phyloP scores from a whole-genome alignment of 768 basidiomycete species.

The Podaxis sp. region DNA sequence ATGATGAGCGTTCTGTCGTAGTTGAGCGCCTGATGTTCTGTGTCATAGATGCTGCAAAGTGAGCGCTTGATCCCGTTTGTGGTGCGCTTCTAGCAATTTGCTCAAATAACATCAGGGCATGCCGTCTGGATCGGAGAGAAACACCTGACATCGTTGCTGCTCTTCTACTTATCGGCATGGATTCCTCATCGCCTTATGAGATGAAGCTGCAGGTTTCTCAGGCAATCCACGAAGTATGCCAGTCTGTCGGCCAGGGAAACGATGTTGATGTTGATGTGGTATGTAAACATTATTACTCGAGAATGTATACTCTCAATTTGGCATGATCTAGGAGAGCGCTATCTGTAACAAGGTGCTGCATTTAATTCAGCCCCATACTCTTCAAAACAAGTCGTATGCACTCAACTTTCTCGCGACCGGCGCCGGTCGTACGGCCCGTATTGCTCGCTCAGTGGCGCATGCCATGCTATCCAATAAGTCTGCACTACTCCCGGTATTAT shows the following conservation, averaged over 20 bases:
- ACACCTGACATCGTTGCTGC: conserved; percentile 47
- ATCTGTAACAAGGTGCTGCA: conserved; percentile 46
- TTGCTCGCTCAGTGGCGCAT: conserved; percentile 61
- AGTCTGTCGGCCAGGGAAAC: conserved; percentile 33
- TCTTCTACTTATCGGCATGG: conserved; percentile 57
- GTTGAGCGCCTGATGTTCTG: conserved; percentile 44
- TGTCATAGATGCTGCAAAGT: conserved; percentile 47
- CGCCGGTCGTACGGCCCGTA: conserved; percentile 47
- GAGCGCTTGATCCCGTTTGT: conserved; percentile 22
- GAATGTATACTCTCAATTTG: neutral
- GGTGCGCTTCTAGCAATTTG: neutral
- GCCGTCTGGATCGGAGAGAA: conserved; percentile 36
- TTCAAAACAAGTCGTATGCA: conserved; percentile 50
- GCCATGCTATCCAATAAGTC: conserved; percentile 38
- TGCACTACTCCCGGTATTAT: conserved; percentile 25
- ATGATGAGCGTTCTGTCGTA: conserved; percentile 27
- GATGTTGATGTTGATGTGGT: conserved; percentile 27
- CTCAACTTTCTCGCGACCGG: conserved; percentile 53
- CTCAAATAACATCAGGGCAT: conserved; percentile 27
- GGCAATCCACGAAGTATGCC: conserved; percentile 48
- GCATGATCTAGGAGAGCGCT: conserved; percentile 39
- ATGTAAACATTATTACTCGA: conserved; percentile 19
- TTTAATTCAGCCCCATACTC: conserved; percentile 38
- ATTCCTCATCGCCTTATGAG: conserved; percentile 44
- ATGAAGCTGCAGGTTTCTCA: conserved; percentile 46